Percentiles rank a stretch among this genome's conserved stretches.
phyloP scores from a whole-genome alignment of 106 monocot species.

The Vanilla planifolia region DNA sequence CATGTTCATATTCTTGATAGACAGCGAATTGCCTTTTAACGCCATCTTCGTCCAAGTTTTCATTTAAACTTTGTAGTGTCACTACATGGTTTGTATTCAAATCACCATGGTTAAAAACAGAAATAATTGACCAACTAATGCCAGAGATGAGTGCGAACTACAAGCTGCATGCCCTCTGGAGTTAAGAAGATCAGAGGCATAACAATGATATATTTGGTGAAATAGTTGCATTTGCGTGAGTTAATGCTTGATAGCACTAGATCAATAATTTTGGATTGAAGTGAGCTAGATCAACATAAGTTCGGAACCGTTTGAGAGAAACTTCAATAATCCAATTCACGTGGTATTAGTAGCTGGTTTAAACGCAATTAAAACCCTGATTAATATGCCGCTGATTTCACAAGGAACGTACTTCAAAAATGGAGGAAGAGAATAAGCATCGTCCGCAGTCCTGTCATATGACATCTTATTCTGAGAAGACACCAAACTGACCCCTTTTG shows the following conservation, averaged over 20 bases:
- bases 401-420: background rate
- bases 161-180: too few species aligned
- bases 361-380: background rate
- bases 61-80: too few species aligned
- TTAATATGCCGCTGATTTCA: background rate
- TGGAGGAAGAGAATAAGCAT: background rate
- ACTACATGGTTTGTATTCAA: too few species aligned
- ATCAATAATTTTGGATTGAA: background rate
- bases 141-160: too few species aligned
- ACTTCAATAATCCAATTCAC: background rate
- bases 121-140: too few species aligned
- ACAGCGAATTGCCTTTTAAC: too few species aligned
- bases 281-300: background rate
- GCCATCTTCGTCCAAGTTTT: too few species aligned
- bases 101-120: too few species aligned
- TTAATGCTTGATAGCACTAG: background rate
- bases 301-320: background rate
- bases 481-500: slow-evolving; percentile 25
- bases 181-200: too few species aligned
- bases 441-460: background rate
- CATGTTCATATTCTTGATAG: too few species aligned
- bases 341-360: background rate
- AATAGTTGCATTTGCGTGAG: too few species aligned
- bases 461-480: slow-evolving; percentile 2
- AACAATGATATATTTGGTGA: too few species aligned